Conservation (phyloP, 129 eudicot genomes). For the Lactuca sativa region DNA sequence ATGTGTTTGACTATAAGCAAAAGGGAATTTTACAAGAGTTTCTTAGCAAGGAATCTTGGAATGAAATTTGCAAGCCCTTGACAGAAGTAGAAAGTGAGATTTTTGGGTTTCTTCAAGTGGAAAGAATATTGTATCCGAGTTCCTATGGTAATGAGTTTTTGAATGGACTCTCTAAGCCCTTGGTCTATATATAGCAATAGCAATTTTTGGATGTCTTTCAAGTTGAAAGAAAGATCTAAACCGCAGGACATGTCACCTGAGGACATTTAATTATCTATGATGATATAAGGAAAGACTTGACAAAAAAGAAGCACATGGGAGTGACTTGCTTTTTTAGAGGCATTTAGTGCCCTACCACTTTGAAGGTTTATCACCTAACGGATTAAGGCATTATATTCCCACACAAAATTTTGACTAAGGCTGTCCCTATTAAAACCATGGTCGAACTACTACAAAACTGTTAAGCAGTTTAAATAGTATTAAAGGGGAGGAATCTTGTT, state of each 20-base stretch:
- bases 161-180: constrained; percentile 18
- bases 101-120: constrained; percentile 23
- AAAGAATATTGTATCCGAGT: constrained; percentile 19
- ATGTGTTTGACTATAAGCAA: constrained; percentile 10
- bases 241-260: constrained; percentile 32
- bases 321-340: constrained; percentile 37
- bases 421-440: constrained; percentile 20
- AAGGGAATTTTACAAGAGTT: not conserved
- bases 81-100: not conserved
- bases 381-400: constrained; percentile 19
- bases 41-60: constrained; percentile 18
- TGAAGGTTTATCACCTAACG: constrained; percentile 27
- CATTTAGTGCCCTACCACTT: constrained; percentile 37
- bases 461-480: constrained; percentile 18
- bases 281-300: constrained; percentile 20
- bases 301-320: constrained; percentile 42
- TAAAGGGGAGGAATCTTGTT: constrained; percentile 29
- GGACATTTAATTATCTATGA: constrained; percentile 21
- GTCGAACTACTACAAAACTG: constrained; percentile 14
- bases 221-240: constrained; percentile 19
- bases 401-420: constrained; percentile 32
- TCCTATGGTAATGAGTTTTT: constrained; percentile 19
- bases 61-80: not conserved
- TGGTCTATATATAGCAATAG: constrained; percentile 31
- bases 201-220: constrained; percentile 8